Percentiles rank a stretch among this genome's conserved stretches.
phyloP scores from a whole-genome alignment of 495 filamentous ascomycete genomes.

The Xylaria nigripes region DNA sequence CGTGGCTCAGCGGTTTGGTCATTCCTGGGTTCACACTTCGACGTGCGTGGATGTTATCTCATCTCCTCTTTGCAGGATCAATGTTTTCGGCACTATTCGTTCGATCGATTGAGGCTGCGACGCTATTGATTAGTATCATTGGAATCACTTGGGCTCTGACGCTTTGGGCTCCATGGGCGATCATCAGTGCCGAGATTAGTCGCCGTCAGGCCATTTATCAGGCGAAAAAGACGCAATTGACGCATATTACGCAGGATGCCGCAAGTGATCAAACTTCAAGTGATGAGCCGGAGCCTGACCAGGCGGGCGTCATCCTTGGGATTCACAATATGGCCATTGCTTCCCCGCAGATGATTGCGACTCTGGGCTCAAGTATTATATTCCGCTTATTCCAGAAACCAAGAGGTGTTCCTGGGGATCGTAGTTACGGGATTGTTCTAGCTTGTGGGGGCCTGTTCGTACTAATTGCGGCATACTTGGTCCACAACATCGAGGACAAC shows the following conservation, averaged over 20 bases:
- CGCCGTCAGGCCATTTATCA: constrained; percentile 65
- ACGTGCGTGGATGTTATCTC: constrained; percentile 74
- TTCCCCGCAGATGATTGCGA: constrained; percentile 81
- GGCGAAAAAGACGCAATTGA: constrained; percentile 35
- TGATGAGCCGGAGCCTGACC: constrained; percentile 50
- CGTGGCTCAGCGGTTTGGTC: constrained; percentile 49
- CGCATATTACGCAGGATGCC: constrained; percentile 12
- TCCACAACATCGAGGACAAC: constrained; percentile 40
- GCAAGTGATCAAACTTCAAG: constrained; percentile 10
- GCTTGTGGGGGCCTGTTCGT: constrained; percentile 72
- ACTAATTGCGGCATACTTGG: constrained; percentile 65
- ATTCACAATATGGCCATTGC: constrained; percentile 90
- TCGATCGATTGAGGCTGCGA: constrained; percentile 54
- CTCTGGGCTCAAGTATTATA: constrained; percentile 68
- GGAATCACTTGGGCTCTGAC: constrained; percentile 86
- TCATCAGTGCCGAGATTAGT: constrained; percentile 80
- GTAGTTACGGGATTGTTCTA: constrained; percentile 78
- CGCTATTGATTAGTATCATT: constrained; percentile 64
- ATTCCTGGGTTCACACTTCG: constrained; percentile 77
- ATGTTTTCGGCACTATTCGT: constrained; percentile 81
- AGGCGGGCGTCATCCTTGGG: constrained; percentile 82
- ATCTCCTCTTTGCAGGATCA: constrained; percentile 65
- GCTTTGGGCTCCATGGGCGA: constrained; percentile 85
- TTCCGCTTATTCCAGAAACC: constrained; percentile 78
- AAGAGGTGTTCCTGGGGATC: constrained; percentile 69